Percentiles rank a stretch among this genome's conserved stretches.
These are phyloP conservation scores for Russula foetens DNA, from an alignment of 768 basidiomycete species.

Conservation along the genomic window DNA sequence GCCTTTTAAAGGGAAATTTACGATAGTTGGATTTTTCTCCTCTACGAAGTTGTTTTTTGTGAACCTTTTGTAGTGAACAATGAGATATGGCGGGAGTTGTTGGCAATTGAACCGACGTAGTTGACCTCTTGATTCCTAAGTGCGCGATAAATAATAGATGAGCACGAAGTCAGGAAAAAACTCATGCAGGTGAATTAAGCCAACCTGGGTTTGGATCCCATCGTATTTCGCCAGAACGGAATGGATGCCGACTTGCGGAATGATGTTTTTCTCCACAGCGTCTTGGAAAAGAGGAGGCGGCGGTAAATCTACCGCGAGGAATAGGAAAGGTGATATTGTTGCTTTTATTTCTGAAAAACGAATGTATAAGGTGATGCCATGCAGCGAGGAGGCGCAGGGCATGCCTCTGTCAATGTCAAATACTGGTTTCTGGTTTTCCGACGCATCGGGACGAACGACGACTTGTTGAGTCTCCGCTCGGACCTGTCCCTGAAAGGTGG, in stretches of 20 bases:
- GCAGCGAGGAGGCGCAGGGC: constrained; percentile 15
- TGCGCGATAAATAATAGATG: constrained; percentile 4
- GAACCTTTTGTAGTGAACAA: constrained; percentile 93
- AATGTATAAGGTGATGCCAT: not conserved
- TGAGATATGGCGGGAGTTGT: constrained; percentile 82
- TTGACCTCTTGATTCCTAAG: constrained; percentile 75
- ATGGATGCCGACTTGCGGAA: constrained; percentile 92
- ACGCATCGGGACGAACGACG: constrained; percentile 69
- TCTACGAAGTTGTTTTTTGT: constrained; percentile 95
- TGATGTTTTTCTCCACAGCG: constrained; percentile 94
- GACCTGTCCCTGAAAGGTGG: constrained; percentile 90
- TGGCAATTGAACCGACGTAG: constrained; percentile 88
- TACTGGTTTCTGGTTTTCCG: constrained; percentile 70
- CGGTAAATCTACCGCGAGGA: constrained; percentile 92
- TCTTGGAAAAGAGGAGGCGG: constrained; percentile 98
- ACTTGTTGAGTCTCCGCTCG: constrained; percentile 92
- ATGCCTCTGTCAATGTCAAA: constrained; percentile 94
- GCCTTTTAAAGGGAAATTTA: constrained; percentile 92
- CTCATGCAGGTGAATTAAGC: constrained; percentile 20
- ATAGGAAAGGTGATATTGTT: constrained; percentile 83
- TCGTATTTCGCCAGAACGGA: constrained; percentile 91
- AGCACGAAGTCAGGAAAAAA: constrained; percentile 9
- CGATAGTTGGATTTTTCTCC: constrained; percentile 98
- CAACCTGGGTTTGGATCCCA: constrained; percentile 80
- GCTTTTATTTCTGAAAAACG: constrained; percentile 68